These are phyloP conservation scores for Lasiosphaeria ovina DNA, from an alignment of 495 filamentous ascomycete genomes.

Conservation along the genomic window DNA sequence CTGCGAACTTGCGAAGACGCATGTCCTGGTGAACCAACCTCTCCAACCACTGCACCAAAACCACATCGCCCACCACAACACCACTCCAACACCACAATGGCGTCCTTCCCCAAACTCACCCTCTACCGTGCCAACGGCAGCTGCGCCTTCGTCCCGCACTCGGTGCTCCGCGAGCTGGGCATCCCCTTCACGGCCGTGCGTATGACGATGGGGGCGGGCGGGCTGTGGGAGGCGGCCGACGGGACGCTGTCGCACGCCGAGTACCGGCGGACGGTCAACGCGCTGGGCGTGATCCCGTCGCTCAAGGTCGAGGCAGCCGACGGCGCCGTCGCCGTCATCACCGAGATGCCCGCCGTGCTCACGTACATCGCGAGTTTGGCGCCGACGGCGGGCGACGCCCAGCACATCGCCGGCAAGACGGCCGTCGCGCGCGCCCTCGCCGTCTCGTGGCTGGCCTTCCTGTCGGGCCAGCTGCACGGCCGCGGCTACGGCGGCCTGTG, in stretches of 20 bases:
- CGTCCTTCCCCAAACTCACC: slow-evolving; percentile 1
- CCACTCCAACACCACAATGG: background rate
- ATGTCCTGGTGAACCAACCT: background rate
- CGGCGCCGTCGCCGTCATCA: background rate
- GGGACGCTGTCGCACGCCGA: background rate
- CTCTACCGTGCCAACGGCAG: slow-evolving; percentile 6
- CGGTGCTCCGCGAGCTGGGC: background rate
- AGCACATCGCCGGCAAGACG: background rate
- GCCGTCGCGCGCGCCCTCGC: background rate
- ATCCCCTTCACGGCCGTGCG: slow-evolving; percentile 1
- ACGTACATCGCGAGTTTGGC: background rate
- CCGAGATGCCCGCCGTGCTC: background rate
- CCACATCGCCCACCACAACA: background rate
- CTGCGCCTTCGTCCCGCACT: background rate
- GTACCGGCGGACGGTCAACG: background rate
- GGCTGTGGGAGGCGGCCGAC: background rate
- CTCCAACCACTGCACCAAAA: background rate
- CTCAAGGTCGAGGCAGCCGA: background rate
- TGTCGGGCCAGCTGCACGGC: slow-evolving; percentile 6
- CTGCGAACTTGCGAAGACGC: too few relatives aligned
- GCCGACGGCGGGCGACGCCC: background rate
- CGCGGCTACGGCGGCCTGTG: slow-evolving; percentile 6
- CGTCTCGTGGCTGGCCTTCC: slow-evolving; percentile 1
- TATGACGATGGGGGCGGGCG: background rate
- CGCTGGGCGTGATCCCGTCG: background rate